A percentile compares a stretch with the other conserved stretches of the same genome.
Conservation (phyloP, 176 grass and related monocot genomes). For the Rhynchospora pubera region DNA sequence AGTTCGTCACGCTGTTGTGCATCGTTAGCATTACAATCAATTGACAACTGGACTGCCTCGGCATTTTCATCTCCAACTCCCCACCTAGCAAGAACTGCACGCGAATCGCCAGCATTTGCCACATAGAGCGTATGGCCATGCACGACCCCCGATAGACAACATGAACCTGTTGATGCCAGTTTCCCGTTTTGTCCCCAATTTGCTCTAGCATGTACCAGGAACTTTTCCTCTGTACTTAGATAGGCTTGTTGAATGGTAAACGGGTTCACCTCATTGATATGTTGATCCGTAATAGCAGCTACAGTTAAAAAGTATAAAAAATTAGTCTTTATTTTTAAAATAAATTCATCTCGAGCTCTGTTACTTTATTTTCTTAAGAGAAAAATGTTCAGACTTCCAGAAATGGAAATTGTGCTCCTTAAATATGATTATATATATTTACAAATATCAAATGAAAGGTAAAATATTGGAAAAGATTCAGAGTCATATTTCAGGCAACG, state of each 20-base stretch:
- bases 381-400: not conserved
- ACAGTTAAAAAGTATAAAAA: not conserved
- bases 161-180: constrained; percentile 21
- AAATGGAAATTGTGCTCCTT: not conserved
- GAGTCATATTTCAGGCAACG: not conserved
- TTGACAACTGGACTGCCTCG: constrained; percentile 19
- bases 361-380: no score
- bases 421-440: not conserved
- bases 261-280: not conserved
- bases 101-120: constrained; percentile 33
- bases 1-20: constrained; percentile 20
- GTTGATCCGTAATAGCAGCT: not conserved
- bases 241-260: constrained; percentile 24
- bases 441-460: not conserved
- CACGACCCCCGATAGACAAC: constrained; percentile 33
- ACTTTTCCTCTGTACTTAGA: constrained; percentile 27
- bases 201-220: constrained; percentile 9
- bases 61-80: not conserved
- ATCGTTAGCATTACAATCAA: constrained; percentile 25
- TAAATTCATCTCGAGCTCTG: no score
- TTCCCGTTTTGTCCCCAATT: not conserved
- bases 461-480: not conserved
- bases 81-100: constrained; percentile 25
- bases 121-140: constrained; percentile 13
- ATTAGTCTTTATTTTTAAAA: no score